Evolutionary conservation across 345 rosid genomes (phyloP).

Genomic region (Citrus medica): DNA sequence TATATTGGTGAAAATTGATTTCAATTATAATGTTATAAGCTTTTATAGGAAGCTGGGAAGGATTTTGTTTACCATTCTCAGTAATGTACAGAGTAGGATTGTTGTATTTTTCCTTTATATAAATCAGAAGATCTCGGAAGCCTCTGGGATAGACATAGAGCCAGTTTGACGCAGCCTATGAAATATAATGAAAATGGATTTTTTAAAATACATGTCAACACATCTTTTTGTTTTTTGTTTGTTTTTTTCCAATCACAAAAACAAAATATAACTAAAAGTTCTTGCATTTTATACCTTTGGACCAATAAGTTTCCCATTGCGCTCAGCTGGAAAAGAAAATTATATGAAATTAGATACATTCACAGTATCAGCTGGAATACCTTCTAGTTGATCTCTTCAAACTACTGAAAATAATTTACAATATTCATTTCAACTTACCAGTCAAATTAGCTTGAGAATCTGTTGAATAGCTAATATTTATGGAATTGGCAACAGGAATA

Average conservation of each 20-base stretch:
- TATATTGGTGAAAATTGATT: too few species aligned
- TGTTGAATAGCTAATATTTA: conserved; percentile 23
- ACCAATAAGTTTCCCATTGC: conserved; percentile 34
- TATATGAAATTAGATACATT: background rate
- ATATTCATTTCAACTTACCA: background rate
- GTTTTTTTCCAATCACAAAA: too few species aligned
- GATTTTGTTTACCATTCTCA: conserved; percentile 32
- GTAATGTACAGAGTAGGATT: conserved; percentile 33
- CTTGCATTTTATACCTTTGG: conserved; percentile 19
- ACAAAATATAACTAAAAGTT: background rate
- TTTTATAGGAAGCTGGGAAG: background rate
- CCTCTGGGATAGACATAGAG: conserved; percentile 33
- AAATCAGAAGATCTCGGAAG: conserved; percentile 22
- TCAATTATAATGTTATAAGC: too few species aligned
- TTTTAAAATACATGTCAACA: too few species aligned
- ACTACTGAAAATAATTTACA: too few species aligned
- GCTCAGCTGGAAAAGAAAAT: conserved; percentile 22
- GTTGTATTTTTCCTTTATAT: conserved; percentile 24
- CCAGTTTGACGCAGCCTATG: conserved; percentile 31
- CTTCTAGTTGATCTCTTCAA: too few species aligned
- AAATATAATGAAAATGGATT: background rate
- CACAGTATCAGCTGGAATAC: too few species aligned
- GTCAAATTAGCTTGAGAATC: conserved; percentile 20
- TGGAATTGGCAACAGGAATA: background rate
- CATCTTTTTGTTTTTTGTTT: too few species aligned